Evolutionary conservation across 2,329 filamentous ascomycete genomes (phyloP).

Genomic region (Aspergillus sp.): DNA sequence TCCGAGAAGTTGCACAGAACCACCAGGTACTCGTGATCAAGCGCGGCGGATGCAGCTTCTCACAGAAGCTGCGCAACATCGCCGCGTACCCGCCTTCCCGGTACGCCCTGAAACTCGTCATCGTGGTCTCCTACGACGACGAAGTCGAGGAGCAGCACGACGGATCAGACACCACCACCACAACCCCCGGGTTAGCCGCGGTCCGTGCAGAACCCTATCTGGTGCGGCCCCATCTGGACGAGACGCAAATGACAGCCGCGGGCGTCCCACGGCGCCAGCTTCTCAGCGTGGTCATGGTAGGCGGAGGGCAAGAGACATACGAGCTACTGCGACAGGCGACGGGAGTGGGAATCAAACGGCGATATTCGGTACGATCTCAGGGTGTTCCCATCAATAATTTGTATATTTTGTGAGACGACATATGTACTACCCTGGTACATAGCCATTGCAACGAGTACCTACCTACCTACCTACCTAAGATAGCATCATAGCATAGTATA

Average conservation of each 20-base stretch:
- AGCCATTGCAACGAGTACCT: too few species aligned
- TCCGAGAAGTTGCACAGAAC: conserved; percentile 52
- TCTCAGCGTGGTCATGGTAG: conserved; percentile 81
- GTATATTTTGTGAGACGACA: conserved; percentile 58
- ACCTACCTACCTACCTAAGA: too few species aligned
- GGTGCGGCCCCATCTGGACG: conserved; percentile 72
- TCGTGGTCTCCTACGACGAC: conserved; percentile 70
- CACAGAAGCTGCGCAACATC: conserved; percentile 80
- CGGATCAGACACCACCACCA: conserved; percentile 9
- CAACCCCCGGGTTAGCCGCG: conserved; percentile 26
- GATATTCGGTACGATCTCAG: conserved; percentile 80
- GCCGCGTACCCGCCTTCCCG: conserved; percentile 69
- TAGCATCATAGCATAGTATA: too few species aligned
- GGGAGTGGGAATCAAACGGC: conserved; percentile 72
- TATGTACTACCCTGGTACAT: too few species aligned
- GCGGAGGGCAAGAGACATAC: conserved; percentile 68
- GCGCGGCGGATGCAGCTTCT: conserved; percentile 83
- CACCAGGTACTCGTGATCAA: conserved; percentile 80
- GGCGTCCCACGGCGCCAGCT: conserved; percentile 71
- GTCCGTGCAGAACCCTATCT: conserved; percentile 44
- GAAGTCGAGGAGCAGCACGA: conserved; percentile 25
- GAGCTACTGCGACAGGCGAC: conserved; percentile 63
- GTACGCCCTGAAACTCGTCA: conserved; percentile 72
- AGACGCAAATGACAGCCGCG: conserved; percentile 68
- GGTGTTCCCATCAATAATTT: conserved; percentile 78